Base-by-base conservation (phyloP, 2,329 filamentous ascomycete species). In the Fusarium sp. region DNA sequence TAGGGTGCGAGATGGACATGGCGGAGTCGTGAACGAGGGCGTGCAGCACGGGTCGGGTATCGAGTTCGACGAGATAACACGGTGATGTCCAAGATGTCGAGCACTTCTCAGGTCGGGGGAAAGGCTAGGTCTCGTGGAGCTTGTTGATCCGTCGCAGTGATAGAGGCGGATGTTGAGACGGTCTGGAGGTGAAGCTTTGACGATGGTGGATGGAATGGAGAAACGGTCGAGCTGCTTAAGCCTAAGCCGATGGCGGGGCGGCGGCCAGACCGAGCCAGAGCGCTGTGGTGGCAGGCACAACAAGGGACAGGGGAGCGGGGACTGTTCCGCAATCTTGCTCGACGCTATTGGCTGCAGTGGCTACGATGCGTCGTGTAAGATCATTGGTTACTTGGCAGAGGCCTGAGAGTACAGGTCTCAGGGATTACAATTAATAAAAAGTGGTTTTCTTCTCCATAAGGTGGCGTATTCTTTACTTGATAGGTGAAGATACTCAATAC, bases 1-100 rank as follows among this genome's bases (percentile, higher is more conserved):
- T 84, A 27, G 84, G 82, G 52, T 76, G 76, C 18, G 78, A 73
- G 63, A 78, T 73, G 47, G 81, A 78, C 81, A 82, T 83, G 63
- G 53, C 18, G 50, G 59, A 41, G 34, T 16, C 54, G 43, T 57
- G 40, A 30, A 15, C 36, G 8, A 6, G 36, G 36, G 39, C 18
- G 18, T 16, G 15, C 12, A 12, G 31, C 8, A 34, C 31, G 31
- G 4, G 31, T 12, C 31, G 31, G 31, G 31, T 34, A 7, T 34
- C 12, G 6, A 36, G 23, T 23, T 23, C 23, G 23, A 23, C 23
- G 23, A 7, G 27, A 36, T 31, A 18, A n/a, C 31, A 37, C 31
- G 18, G 11, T 27, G n/a, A 23, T 27, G 6, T 27, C 3, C 5
- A 59, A 53, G 13, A 31, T 10, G n/a, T 23, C 11, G 13, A 43